Evolutionary conservation across 176 grass and related monocot genomes (phyloP), one percentile per base, ranked within the genome.

Genomic region (Avena sativa): DNA sequence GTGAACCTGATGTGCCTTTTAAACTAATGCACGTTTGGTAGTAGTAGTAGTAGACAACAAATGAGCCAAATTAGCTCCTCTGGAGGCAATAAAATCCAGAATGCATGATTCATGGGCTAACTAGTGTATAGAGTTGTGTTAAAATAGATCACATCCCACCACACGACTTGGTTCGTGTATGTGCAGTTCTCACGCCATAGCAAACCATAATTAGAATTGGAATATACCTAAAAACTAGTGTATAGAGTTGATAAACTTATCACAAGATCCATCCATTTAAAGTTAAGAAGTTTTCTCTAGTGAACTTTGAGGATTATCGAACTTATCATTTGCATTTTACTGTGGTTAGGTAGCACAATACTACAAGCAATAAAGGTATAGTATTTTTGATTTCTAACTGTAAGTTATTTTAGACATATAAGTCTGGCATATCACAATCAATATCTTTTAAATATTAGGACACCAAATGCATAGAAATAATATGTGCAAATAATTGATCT

Each of bases 21-120:
- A 84, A 88, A 84, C 19, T 71, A 34, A 49, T 43, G 23, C 61
- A 32, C 52, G 81, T 73, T 79, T 84, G 55, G 64, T 79, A 73
- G 81, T 50, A 63, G 64, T 79, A 73, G 81, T 50, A 63, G 12
- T 63, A 12, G 79, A 79, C 60, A 40, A 78, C 26, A 5, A 71
- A 32, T 53, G 55, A 72, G 11, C 66, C 67, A 43, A 89, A 67
- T 53, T 53, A 77, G 44, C 69, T 75, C 40, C 61, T 28, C 19
- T 66, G 17, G 20, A 65, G 57, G 40, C 56, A 63, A 63, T 50
- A 50, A 84, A 63, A 84, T 43, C 49, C 5, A 79, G 13, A 78
- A 50, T 84, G 74, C 38, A 71, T 51, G 53, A 83, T 88, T 26
- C 73, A 83, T 38, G 52, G 23, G 52, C 26, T 9, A 79, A 88